phyloP scores from a whole-genome alignment of 371 early-diverging fungal species.

The Mucor lusitanicus region DNA sequence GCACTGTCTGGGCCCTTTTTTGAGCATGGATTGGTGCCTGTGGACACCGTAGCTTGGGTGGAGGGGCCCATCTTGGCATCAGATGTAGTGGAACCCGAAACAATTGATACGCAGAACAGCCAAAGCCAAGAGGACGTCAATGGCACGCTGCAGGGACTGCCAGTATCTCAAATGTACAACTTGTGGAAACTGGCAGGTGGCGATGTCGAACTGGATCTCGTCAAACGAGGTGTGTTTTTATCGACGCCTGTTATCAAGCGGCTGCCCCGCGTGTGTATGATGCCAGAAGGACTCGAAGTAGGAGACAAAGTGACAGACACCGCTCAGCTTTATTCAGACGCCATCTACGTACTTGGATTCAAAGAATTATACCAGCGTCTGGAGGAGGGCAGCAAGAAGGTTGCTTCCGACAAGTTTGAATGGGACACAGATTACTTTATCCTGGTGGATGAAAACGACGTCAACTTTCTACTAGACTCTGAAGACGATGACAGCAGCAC shows the following conservation, averaged over 20 bases:
- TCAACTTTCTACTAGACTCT: conserved; percentile 54
- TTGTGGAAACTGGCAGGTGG: conserved; percentile 71
- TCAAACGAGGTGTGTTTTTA: conserved; percentile 54
- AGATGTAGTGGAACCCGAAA: conserved; percentile 34
- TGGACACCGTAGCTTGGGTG: conserved; percentile 26
- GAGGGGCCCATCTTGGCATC: conserved; percentile 43
- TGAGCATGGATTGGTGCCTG: neutral
- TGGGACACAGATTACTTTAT: conserved; percentile 68
- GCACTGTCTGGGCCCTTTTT: conserved; percentile 29
- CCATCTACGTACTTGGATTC: conserved; percentile 49
- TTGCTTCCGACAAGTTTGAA: conserved; percentile 50
- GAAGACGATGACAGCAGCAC: conserved; percentile 9
- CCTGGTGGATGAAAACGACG: conserved; percentile 66
- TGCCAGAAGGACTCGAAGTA: conserved; percentile 49
- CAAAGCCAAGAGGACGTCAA: conserved; percentile 19
- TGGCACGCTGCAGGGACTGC: conserved; percentile 35
- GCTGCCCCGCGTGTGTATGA: conserved; percentile 52
- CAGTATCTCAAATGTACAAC: conserved; percentile 58
- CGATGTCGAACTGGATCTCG: conserved; percentile 63
- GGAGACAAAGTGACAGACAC: conserved; percentile 43
- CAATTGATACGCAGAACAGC: conserved; percentile 14
- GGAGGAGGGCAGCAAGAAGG: conserved; percentile 35
- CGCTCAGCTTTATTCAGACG: conserved; percentile 60
- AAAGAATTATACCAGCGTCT: conserved; percentile 59
- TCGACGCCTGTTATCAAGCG: conserved; percentile 65